Conservation (phyloP, 495 filamentous ascomycete species). For the Penicillium silybi region DNA sequence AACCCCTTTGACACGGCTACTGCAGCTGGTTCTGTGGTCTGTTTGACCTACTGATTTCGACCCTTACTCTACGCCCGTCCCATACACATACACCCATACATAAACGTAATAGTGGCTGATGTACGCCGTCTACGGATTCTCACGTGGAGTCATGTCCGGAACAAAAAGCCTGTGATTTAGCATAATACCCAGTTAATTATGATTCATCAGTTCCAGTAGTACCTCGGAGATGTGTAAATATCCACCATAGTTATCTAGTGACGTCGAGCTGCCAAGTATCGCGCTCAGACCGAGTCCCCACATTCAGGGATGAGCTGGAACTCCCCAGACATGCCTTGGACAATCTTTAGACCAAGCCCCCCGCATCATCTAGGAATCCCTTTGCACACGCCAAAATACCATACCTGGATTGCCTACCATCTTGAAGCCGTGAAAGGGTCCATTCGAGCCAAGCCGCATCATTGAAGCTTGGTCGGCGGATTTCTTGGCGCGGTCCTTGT, state of each 20-base stretch:
- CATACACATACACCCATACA: constrained; percentile 5
- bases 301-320: constrained; percentile 10
- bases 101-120: constrained; percentile 25
- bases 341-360: not conserved
- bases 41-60: constrained; percentile 2
- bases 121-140: constrained; percentile 22
- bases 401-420: not conserved
- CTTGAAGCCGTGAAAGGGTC: not conserved
- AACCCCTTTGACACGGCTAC: constrained; percentile 6
- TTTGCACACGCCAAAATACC: not conserved
- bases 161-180: constrained; percentile 21
- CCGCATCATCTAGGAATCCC: not conserved
- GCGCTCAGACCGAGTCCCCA: constrained; percentile 7
- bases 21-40: constrained; percentile 31
- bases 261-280: constrained; percentile 7
- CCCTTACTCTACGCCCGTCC: not conserved
- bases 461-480: constrained; percentile 3
- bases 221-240: not conserved
- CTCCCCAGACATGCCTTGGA: not conserved
- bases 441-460: constrained; percentile 3
- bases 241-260: not conserved
- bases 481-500: constrained; percentile 6
- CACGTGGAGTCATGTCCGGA: constrained; percentile 19
- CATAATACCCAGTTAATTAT: constrained; percentile 27
- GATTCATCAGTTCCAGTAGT: not conserved